A percentile compares a stretch with the other conserved stretches of the same genome.
phyloP scores from a whole-genome alignment of 202 grass and related monocot genomes.

The Carex sylvatica region DNA sequence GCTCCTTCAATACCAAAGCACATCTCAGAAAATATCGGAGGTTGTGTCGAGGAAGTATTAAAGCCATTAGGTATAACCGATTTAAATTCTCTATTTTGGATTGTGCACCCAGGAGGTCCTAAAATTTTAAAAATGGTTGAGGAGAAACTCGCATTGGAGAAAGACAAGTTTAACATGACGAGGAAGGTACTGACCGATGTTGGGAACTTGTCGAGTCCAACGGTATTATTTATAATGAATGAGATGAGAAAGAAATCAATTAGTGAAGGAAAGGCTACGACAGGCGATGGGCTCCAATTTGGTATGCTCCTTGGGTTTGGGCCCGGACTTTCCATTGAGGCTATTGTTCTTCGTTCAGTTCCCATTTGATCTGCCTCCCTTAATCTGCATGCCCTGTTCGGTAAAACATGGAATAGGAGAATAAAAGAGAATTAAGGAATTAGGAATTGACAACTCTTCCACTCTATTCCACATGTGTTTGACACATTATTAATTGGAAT shows the following conservation, averaged over 20 bases:
- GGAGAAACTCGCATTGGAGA: not conserved
- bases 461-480: too few relatives aligned
- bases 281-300: slow-evolving; percentile 28
- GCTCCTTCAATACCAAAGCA: slow-evolving; percentile 19
- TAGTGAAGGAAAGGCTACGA: slow-evolving; percentile 30
- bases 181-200: not conserved
- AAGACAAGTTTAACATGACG: slow-evolving; percentile 11
- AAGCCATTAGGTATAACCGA: not conserved
- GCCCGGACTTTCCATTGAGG: slow-evolving; percentile 29
- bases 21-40: slow-evolving; percentile 27
- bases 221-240: slow-evolving; percentile 25
- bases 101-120: not conserved
- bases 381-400: too few relatives aligned
- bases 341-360: slow-evolving; percentile 6
- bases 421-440: too few relatives aligned
- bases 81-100: slow-evolving; percentile 9
- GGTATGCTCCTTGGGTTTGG: slow-evolving; percentile 32
- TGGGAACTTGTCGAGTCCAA: slow-evolving; percentile 20
- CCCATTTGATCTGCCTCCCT: not conserved
- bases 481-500: too few relatives aligned
- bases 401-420: too few relatives aligned
- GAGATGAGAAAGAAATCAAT: slow-evolving; percentile 28
- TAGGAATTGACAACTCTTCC: too few relatives aligned
- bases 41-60: slow-evolving; percentile 17
- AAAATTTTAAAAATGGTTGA: slow-evolving; percentile 1